These are phyloP conservation scores for Deuterostichococcus epilithicus DNA, from an alignment of 139 green algal species.

Conservation along the genomic window DNA sequence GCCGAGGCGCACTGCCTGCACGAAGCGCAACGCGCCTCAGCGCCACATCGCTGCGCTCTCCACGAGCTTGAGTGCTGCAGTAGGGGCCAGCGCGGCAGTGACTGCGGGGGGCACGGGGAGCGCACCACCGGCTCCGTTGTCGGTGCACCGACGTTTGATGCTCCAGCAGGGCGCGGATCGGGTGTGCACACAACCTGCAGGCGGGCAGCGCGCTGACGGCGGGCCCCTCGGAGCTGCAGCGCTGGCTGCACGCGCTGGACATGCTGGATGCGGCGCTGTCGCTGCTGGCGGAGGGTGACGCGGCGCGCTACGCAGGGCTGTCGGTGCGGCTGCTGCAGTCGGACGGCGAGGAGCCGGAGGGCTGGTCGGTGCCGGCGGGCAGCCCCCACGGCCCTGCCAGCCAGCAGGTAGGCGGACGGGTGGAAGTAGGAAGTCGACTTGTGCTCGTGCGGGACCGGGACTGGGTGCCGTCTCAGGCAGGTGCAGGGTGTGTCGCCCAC, in stretches of 20 bases:
- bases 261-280: constrained; percentile 41
- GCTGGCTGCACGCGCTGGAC: constrained; percentile 63
- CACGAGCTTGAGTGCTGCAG: no score
- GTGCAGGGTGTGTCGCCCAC: no score
- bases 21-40: no score
- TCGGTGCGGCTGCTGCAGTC: constrained; percentile 62
- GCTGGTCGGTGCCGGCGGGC: neutral
- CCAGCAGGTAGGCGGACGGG: constrained; percentile 22
- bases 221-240: constrained; percentile 55
- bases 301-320: constrained; percentile 45
- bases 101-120: no score
- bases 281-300: constrained; percentile 11
- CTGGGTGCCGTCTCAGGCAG: no score
- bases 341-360: neutral
- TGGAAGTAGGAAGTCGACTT: no score
- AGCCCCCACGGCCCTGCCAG: neutral
- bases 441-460: no score
- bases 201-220: constrained; percentile 62
- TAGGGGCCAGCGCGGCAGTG: no score
- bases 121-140: no score
- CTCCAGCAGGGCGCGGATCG: neutral
- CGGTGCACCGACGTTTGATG: neutral
- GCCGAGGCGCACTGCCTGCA: no score
- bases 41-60: no score
- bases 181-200: constrained; percentile 23